phyloP scores from a whole-genome alignment of 73 alveolate species.

The Loxodes magnus region DNA sequence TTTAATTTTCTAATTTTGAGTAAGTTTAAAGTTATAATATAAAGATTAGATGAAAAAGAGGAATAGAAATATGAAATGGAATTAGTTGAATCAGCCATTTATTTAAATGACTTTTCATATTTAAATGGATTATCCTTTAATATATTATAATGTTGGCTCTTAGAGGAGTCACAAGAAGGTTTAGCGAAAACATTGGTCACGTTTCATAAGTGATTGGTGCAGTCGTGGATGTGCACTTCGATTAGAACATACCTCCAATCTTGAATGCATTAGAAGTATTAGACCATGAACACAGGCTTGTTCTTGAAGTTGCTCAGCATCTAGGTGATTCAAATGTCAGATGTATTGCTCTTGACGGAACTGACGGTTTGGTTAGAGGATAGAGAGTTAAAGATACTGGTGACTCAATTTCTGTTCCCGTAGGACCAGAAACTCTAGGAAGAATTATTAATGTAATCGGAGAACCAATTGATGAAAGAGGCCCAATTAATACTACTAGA shows the following conservation, averaged over 20 bases:
- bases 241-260: constrained; percentile 86
- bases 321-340: constrained; percentile 88
- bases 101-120: no score
- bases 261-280: constrained; percentile 87
- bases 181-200: no score
- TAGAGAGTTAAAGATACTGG: constrained; percentile 79
- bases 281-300: constrained; percentile 70
- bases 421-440: constrained; percentile 90
- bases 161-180: no score
- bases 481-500: constrained; percentile 56
- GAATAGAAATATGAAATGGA: no score
- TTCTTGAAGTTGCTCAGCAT: constrained; percentile 93
- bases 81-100: no score
- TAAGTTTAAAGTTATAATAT: no score
- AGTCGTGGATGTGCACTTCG: constrained; percentile 96
- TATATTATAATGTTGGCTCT: no score
- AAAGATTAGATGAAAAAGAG: no score
- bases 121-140: no score
- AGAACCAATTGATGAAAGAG: constrained; percentile 95
- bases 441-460: constrained; percentile 95
- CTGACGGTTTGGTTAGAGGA: constrained; percentile 94
- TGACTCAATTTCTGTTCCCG: constrained; percentile 90
- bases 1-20: no score
- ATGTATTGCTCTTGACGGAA: constrained; percentile 93
- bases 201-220: constrained; percentile 96